Evolutionary conservation across 495 filamentous ascomycete genomes (phyloP).

Genomic region (Aspergillus sparsus): DNA sequence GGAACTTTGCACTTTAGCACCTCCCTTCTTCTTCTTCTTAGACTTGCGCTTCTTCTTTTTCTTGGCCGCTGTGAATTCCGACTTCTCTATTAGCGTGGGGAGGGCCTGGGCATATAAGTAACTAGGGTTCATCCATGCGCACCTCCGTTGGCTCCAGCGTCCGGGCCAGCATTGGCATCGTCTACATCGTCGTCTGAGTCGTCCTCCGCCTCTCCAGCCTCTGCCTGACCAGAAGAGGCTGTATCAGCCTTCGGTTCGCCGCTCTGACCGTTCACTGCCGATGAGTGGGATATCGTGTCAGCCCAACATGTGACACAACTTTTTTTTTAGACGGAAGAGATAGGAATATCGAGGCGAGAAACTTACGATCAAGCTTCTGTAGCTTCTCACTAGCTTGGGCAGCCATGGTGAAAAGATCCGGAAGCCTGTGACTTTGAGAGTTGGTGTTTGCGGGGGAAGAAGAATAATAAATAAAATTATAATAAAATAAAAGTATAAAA

Average conservation of each 20-base stretch:
- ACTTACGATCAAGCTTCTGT: slow-evolving; percentile 53
- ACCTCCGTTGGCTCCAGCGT: slow-evolving; percentile 48
- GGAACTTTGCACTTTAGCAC: slow-evolving; percentile 69
- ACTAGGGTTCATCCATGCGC: slow-evolving; percentile 20
- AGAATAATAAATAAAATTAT: no score
- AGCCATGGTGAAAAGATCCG: slow-evolving; percentile 46
- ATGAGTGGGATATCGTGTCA: slow-evolving; percentile 29
- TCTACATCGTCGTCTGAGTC: slow-evolving; percentile 68
- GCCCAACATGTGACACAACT: slow-evolving; percentile 7
- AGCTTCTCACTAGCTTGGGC: slow-evolving; percentile 54
- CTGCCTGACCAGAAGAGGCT: slow-evolving; percentile 40
- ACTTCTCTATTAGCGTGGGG: slow-evolving; percentile 14
- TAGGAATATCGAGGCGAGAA: neutral
- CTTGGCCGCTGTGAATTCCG: slow-evolving; percentile 52
- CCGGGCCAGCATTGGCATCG: slow-evolving; percentile 45
- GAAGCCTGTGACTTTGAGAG: slow-evolving; percentile 11
- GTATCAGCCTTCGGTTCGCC: slow-evolving; percentile 47
- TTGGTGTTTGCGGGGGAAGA: neutral
- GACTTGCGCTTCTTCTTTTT: slow-evolving; percentile 81
- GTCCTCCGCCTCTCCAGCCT: slow-evolving; percentile 56
- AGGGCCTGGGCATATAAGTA: slow-evolving; percentile 1
- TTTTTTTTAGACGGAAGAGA: slow-evolving; percentile 3
- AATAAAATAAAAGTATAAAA: slow-evolving; percentile 3
- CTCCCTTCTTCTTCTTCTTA: slow-evolving; percentile 71
- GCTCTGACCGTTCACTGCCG: slow-evolving; percentile 51